A percentile compares a stretch with the other conserved stretches of the same genome.
phyloP scores from a whole-genome alignment of 2,329 filamentous ascomycete species.

The Capronia epimyces region DNA sequence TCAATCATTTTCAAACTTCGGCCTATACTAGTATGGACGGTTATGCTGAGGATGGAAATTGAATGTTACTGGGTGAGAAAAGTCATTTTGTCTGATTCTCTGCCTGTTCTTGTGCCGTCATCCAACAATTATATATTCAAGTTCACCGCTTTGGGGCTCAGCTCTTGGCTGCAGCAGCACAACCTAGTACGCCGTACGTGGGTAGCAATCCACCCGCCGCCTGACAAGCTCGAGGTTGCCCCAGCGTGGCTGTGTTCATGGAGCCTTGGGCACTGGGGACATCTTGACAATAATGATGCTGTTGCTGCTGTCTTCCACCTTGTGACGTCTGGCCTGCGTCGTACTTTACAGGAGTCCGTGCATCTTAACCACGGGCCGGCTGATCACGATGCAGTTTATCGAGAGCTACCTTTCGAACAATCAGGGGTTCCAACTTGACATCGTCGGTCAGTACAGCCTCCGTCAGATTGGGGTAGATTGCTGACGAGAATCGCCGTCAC shows the following conservation, averaged over 20 bases:
- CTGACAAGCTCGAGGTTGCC: not conserved
- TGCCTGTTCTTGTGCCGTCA: no score
- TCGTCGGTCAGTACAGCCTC: conserved; percentile 40
- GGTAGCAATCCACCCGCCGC: not conserved
- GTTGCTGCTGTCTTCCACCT: not conserved
- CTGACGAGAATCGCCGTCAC: not conserved
- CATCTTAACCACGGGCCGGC: not conserved
- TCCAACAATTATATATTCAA: no score
- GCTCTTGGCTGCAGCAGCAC: conserved; percentile 14
- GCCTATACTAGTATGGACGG: not conserved
- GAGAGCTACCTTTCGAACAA: conserved; percentile 16
- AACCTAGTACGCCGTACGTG: not conserved
- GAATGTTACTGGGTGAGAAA: no score
- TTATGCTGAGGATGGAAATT: no score
- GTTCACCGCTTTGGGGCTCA: not conserved
- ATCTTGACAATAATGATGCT: conserved; percentile 1
- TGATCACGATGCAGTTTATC: conserved; percentile 21
- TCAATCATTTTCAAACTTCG: not conserved
- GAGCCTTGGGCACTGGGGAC: not conserved
- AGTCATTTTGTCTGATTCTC: no score
- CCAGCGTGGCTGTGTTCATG: conserved; percentile 6
- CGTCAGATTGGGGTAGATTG: not conserved
- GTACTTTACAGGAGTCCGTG: not conserved
- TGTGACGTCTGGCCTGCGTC: not conserved
- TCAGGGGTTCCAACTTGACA: conserved; percentile 47